Base-by-base conservation (phyloP, 2,329 filamentous ascomycete species). In the Teratosphaeria destructans region DNA sequence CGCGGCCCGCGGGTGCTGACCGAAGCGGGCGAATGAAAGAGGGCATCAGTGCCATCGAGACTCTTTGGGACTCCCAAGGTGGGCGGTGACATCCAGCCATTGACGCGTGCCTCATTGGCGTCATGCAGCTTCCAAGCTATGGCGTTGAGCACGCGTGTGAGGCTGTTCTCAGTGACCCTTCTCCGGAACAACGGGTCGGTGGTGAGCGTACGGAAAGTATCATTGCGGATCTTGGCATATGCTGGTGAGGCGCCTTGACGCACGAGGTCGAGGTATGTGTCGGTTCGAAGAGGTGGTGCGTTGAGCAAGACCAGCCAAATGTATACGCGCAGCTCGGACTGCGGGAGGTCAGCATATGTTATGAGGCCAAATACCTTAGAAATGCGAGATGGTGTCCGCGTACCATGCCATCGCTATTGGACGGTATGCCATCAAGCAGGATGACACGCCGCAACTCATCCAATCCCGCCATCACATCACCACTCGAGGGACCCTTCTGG, bases 151-250 rank as follows among this genome's bases (percentile, higher is more conserved):
- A 99, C 82, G 12, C 94, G 89, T 62, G 96, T 97, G 52, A 99
- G 78, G 73, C 89, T 95, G 62, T 95, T 95, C 75, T 99, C 94
- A 60, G 90, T 96, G 61, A 99, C 94, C 60, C 93, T 88, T 35
- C 94, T 86, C 62, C 94, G 89, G 79, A 97, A 99, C 39, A 99
- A 84, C n/a, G 93, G 92, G 70, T 99, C 94, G 57, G 93, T 96
- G 35, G 94, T 94, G 58, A 99, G 81, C 0, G 94, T 99, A 67
- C 94, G 90, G 74, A 97, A 97, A 49, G 94, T 96, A 74, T 99
- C 94, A 75, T 99, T 96, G 72, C 92, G 89, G 71, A 99, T 99
- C 77, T 99, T 99, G 69, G 90, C 85, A 77, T 99, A 96, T 54
- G 91, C 92, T 0, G 93, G 92, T 3, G 93, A 97, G 27, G 93